phyloP scores from a whole-genome alignment of 352 stramenopile species.

The Globisporangium radiosum region DNA sequence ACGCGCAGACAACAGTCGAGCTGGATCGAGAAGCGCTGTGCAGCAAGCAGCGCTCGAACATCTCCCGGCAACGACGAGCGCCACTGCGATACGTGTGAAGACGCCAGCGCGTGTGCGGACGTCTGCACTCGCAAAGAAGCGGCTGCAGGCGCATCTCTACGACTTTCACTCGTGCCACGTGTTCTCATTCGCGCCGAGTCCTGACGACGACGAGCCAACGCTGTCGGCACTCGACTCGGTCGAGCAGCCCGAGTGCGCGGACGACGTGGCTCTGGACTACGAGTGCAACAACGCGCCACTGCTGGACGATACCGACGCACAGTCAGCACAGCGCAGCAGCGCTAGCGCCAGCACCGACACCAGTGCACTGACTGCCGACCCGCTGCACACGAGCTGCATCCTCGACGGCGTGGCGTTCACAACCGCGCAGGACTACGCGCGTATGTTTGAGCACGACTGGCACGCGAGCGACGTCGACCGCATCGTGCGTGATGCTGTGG shows the following conservation, averaged over 20 bases:
- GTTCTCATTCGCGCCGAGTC: constrained; percentile 32
- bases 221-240: not conserved
- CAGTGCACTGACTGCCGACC: not conserved
- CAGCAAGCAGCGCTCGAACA: not conserved
- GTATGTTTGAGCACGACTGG: constrained; percentile 57
- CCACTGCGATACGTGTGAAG: not conserved
- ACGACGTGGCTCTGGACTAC: too few relatives aligned
- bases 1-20: too few relatives aligned
- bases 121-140: constrained; percentile 19
- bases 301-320: too few relatives aligned
- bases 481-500: constrained; percentile 53
- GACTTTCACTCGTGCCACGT: constrained; percentile 55
- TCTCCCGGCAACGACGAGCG: not conserved
- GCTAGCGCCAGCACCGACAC: not conserved
- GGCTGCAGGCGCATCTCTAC: constrained; percentile 44
- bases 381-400: constrained; percentile 18
- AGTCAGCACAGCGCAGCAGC: not conserved
- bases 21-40: not conserved
- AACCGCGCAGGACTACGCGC: constrained; percentile 21
- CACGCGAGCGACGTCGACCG: constrained; percentile 37
- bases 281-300: too few relatives aligned
- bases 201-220: constrained; percentile 4
- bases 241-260: too few relatives aligned
- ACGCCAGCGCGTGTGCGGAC: constrained; percentile 1
- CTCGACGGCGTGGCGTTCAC: constrained; percentile 25